Base-by-base conservation (phyloP, 768 basidiomycete genomes). In the Zangia roseola region DNA sequence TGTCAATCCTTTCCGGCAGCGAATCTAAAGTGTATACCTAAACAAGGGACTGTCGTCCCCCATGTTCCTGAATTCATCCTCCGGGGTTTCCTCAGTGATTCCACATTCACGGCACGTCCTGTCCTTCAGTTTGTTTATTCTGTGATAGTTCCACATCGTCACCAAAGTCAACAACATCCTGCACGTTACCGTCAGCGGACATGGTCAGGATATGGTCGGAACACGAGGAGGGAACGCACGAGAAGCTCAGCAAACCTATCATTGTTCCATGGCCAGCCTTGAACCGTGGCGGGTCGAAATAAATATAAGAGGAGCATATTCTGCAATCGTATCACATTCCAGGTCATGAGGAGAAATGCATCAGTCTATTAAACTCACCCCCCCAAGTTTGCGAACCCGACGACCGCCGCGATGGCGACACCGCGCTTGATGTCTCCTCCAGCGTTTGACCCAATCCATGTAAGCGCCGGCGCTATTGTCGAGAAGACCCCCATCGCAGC, bases 391-490 rank as follows among this genome's bases (percentile, higher is more conserved):
- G 76, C 79, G 37, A 79, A 43, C 13, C 77, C 77, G 24, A 75
- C 73, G 14, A 81, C 69, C 67, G 79, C 69, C 4, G 75, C 82
- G 20, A 82, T 57, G 2, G 72, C 69, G 13, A 78, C 71, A 35
- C 71, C 77, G 42, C 73, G 71, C 54, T 78, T 76, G 31, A 76
- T 43, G 48, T 80, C 79, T 20, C 82, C 79, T 17, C 81, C 81
- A 1, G 76, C 73, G 36, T 79, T 79, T 5, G 75, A 73, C 5
- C 73, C 72, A 4, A 66, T 73, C 82, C 81, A 83, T 30, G 79
- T 76, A 1, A 82, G 57, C 30, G n/a, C 51, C 50, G 17, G 80
- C 49, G 66, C 65, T 34, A 80, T 62, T 6, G 69, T 69, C 0
- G 82, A 74, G 54, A 64, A 80, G 2, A 79, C 69, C 8, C 81